These are phyloP conservation scores for Cruciata laevipes DNA, from an alignment of 257 asterid genomes.

Conservation along the genomic window DNA sequence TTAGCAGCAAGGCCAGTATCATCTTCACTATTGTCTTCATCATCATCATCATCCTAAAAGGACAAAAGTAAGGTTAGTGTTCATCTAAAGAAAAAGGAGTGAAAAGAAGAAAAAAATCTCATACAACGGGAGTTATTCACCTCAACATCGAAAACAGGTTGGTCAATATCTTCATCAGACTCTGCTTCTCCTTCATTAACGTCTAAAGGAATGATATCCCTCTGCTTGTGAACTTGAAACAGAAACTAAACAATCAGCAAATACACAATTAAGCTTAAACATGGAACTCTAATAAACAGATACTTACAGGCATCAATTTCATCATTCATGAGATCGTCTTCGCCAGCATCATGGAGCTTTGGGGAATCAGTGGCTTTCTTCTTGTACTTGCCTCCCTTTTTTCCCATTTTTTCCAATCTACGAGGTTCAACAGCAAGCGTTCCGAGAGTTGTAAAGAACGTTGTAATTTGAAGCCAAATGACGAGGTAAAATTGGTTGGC, in stretches of 20 bases:
- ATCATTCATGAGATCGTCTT: conserved; percentile 28
- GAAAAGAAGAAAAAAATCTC: background rate
- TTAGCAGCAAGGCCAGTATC: conserved; percentile 69
- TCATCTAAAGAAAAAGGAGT: background rate
- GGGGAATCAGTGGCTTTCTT: conserved; percentile 37
- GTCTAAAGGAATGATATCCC: conserved; percentile 69
- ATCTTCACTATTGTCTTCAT: conserved; percentile 19
- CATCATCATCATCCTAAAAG: conserved; percentile 36
- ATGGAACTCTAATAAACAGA: background rate
- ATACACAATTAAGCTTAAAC: background rate
- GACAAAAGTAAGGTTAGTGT: background rate
- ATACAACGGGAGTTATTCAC: conserved; percentile 23
- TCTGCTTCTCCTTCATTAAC: conserved; percentile 45
- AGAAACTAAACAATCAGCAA: conserved; percentile 3
- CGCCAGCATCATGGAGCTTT: conserved; percentile 12
- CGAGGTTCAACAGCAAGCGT: background rate
- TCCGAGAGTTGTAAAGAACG: background rate
- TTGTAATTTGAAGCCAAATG: background rate
- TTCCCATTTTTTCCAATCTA: conserved; percentile 39
- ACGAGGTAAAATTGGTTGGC: no score
- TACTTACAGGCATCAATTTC: conserved; percentile 31
- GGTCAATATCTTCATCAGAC: conserved; percentile 78
- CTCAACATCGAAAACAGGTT: conserved; percentile 68
- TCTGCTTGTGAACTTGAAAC: conserved; percentile 75
- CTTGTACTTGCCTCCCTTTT: conserved; percentile 51